Percentiles rank a stretch among this genome's conserved stretches.
phyloP scores from a whole-genome alignment of 768 basidiomycete genomes.

The Lactarius sanguifluus region DNA sequence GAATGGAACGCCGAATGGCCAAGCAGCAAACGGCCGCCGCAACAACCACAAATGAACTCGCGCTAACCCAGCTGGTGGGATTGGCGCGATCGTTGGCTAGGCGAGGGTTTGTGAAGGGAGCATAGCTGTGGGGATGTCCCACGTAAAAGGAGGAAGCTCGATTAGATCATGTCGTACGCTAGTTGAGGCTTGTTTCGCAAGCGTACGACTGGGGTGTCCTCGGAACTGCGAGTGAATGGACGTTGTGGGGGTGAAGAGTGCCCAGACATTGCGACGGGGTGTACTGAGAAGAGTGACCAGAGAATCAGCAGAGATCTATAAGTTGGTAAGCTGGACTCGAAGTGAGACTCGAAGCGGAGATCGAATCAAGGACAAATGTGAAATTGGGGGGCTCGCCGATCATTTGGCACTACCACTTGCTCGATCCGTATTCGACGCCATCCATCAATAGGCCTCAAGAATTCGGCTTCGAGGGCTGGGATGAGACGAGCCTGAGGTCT shows the following conservation, averaged over 20 bases:
- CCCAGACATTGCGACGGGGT: not conserved
- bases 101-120: not conserved
- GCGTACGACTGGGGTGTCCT: not conserved
- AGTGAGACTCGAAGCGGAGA: too few species aligned
- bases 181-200: not conserved
- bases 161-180: not conserved
- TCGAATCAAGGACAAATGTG: too few species aligned
- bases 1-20: constrained; percentile 14
- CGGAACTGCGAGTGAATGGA: not conserved
- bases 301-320: too few species aligned
- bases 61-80: not conserved
- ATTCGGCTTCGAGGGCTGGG: not conserved
- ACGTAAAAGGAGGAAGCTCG: not conserved
- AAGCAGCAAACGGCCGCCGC: constrained; percentile 4
- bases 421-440: too few species aligned
- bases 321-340: too few species aligned
- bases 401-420: too few species aligned
- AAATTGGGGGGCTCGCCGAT: too few species aligned
- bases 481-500: not conserved
- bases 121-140: not conserved
- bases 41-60: constrained; percentile 14
- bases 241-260: not conserved
- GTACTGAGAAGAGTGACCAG: not conserved
- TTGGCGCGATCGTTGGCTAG: not conserved
- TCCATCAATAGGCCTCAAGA: not conserved